These are phyloP conservation scores for Hibiscus mutabilis DNA, from an alignment of 345 rosid species.

Conservation along the genomic window DNA sequence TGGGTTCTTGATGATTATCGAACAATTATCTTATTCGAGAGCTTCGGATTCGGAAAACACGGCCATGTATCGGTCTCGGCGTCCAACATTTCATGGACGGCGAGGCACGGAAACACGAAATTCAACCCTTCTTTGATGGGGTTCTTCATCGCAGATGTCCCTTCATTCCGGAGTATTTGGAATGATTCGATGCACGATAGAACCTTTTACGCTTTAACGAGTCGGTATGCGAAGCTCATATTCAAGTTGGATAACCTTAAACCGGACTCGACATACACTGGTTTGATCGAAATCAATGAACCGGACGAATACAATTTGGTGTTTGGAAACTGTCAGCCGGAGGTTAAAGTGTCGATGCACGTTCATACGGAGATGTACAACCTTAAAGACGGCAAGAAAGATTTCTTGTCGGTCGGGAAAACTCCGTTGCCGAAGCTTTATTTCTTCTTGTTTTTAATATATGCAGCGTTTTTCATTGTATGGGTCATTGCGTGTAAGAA, in stretches of 20 bases:
- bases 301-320: slow-evolving; percentile 36
- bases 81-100: slow-evolving; percentile 25
- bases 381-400: slow-evolving; percentile 21
- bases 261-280: slow-evolving; percentile 18
- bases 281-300: slow-evolving; percentile 18
- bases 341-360: slow-evolving; percentile 39
- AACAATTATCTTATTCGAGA: slow-evolving; percentile 37
- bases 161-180: slow-evolving; percentile 19
- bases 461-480: slow-evolving; percentile 14
- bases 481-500: slow-evolving; percentile 34
- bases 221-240: slow-evolving; percentile 23
- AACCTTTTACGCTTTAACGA: slow-evolving; percentile 29
- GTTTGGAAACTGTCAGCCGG: slow-evolving; percentile 43
- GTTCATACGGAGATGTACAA: slow-evolving; percentile 51
- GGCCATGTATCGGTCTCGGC: slow-evolving; percentile 30
- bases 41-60: slow-evolving; percentile 32
- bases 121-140: slow-evolving; percentile 34
- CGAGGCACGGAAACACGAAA: slow-evolving; percentile 8
- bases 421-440: slow-evolving; percentile 31
- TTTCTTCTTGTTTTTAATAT: slow-evolving; percentile 26
- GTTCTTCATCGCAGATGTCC: slow-evolving; percentile 30
- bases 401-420: slow-evolving; percentile 48
- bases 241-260: slow-evolving; percentile 24
- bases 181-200: slow-evolving; percentile 16
- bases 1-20: slow-evolving; percentile 31